These are phyloP conservation scores for Termitomyces bulborhizus DNA, from an alignment of 768 basidiomycete species.

Conservation along the genomic window DNA sequence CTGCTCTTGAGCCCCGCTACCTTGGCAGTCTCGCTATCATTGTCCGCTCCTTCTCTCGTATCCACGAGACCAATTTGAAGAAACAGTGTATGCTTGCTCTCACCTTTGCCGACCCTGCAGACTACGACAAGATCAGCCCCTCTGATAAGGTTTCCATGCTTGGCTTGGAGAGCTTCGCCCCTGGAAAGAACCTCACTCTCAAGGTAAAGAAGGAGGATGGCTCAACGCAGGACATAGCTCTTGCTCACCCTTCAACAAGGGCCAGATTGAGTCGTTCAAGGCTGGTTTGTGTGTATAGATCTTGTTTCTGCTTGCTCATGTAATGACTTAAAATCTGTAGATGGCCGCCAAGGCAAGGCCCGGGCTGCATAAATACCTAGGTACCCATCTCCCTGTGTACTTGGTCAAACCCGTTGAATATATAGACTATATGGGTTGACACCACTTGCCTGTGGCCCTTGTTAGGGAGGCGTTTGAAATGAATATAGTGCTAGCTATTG, in stretches of 20 bases:
- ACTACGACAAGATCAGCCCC: slow-evolving; percentile 91
- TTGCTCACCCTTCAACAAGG: slow-evolving; percentile 95
- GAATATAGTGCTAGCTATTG: too few species aligned
- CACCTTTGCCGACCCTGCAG: slow-evolving; percentile 85
- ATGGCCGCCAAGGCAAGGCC: slow-evolving; percentile 14
- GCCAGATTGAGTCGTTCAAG: slow-evolving; percentile 98
- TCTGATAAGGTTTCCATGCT: slow-evolving; percentile 85
- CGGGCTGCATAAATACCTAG: slow-evolving; percentile 3
- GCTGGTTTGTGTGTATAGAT: slow-evolving; percentile 67
- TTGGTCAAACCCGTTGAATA: too few species aligned
- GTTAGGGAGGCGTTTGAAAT: too few species aligned
- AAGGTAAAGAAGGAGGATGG: slow-evolving; percentile 81
- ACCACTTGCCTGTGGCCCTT: too few species aligned
- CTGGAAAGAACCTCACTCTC: slow-evolving; percentile 87
- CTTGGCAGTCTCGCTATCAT: slow-evolving; percentile 95
- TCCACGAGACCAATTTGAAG: slow-evolving; percentile 98
- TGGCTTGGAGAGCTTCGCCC: slow-evolving; percentile 83
- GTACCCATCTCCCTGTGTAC: neutral
- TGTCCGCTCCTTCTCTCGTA: slow-evolving; percentile 93
- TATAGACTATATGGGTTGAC: too few species aligned
- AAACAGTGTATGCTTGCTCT: slow-evolving; percentile 99
- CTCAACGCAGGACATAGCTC: slow-evolving; percentile 43
- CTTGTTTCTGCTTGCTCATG: neutral
- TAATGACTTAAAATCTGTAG: neutral
- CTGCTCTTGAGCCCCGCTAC: slow-evolving; percentile 92